phyloP scores from a whole-genome alignment of 352 stramenopile genomes.

The Globisporangium parvum region DNA sequence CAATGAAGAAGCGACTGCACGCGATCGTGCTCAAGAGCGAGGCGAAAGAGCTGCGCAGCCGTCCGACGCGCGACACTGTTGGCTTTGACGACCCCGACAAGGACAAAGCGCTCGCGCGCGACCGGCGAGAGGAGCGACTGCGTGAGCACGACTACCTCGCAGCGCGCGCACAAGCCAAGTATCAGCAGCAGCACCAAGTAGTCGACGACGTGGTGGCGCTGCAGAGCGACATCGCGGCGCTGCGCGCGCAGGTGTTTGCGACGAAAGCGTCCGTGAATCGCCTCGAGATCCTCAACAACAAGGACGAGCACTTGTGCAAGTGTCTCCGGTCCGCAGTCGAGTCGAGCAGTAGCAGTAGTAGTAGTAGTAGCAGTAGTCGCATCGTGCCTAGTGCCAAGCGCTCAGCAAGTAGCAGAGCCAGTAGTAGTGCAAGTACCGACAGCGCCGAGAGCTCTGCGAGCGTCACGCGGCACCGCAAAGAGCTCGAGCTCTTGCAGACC shows the following conservation, averaged over 20 bases:
- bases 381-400: slow-evolving; percentile 2
- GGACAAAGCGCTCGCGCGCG: slow-evolving; percentile 37
- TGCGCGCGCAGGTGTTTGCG: slow-evolving; percentile 32
- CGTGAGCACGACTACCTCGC: slow-evolving; percentile 56
- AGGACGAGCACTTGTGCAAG: slow-evolving; percentile 48
- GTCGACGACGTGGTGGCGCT: slow-evolving; percentile 48
- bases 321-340: slow-evolving; percentile 24
- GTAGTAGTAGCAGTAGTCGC: background rate
- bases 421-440: slow-evolving; percentile 1
- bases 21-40: slow-evolving; percentile 21
- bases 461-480: slow-evolving; percentile 22
- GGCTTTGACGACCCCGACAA: slow-evolving; percentile 26
- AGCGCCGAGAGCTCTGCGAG: slow-evolving; percentile 7
- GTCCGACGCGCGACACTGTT: slow-evolving; percentile 14
- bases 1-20: slow-evolving; percentile 40
- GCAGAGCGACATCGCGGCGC: slow-evolving; percentile 31
- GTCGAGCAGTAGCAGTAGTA: background rate
- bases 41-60: background rate
- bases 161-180: slow-evolving; percentile 55
- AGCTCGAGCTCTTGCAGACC: slow-evolving; percentile 34
- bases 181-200: slow-evolving; percentile 44
- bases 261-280: slow-evolving; percentile 31
- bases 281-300: slow-evolving; percentile 49
- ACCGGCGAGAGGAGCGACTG: slow-evolving; percentile 31
- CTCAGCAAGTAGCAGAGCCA: slow-evolving; percentile 1